Evolutionary conservation across 306 rosid species (phyloP).

Genomic region (Herpetospermum pedunculosum): DNA sequence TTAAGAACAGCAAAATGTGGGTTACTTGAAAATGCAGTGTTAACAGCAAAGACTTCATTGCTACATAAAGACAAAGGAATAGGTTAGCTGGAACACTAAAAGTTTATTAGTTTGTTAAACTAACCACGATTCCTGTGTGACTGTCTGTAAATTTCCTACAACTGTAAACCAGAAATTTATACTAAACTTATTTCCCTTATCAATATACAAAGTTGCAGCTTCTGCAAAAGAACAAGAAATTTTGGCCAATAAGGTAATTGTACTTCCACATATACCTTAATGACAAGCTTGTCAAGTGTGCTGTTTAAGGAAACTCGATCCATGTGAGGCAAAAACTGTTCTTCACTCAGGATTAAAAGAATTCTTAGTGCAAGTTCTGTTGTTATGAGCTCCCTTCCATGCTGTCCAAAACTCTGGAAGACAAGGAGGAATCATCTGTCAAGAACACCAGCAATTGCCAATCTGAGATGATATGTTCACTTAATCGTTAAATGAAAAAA

Average conservation of each 20-base stretch:
- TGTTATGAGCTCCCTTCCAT: slow-evolving; percentile 93
- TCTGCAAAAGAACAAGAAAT: not conserved
- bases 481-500: slow-evolving; percentile 30
- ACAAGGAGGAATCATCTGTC: slow-evolving; percentile 99
- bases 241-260: not conserved
- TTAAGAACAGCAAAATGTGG: not conserved
- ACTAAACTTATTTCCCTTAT: not conserved
- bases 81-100: not conserved
- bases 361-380: slow-evolving; percentile 78
- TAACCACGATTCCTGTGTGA: not conserved
- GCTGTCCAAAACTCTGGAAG: slow-evolving; percentile 99
- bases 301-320: slow-evolving; percentile 46
- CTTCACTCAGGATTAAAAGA: slow-evolving; percentile 70
- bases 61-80: not conserved
- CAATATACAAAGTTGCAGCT: not conserved
- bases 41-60: not conserved
- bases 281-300: slow-evolving; percentile 66
- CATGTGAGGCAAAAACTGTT: slow-evolving; percentile 44
- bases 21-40: not conserved
- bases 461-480: slow-evolving; percentile 61
- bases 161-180: not conserved
- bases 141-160: not conserved
- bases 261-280: slow-evolving; percentile 37
- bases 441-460: slow-evolving; percentile 85
- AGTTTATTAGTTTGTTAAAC: not conserved